Evolutionary conservation across 2,329 filamentous ascomycete genomes (phyloP).

Genomic region (Cadophora malorum): DNA sequence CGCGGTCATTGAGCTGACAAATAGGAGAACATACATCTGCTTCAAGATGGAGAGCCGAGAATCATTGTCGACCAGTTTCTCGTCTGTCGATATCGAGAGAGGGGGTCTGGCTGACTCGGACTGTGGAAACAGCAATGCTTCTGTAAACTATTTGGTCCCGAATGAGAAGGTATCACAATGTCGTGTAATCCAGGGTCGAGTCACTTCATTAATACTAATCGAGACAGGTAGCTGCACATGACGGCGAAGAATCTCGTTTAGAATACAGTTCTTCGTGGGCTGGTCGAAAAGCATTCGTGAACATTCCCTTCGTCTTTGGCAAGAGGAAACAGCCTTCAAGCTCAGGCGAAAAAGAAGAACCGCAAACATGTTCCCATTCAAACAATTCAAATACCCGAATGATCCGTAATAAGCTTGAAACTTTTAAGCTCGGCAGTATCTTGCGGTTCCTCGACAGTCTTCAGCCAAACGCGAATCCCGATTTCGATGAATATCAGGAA

Average conservation of each 20-base stretch:
- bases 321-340: background rate
- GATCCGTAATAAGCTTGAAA: background rate
- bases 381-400: background rate
- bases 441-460: background rate
- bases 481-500: constrained; percentile 5
- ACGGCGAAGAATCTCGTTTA: background rate
- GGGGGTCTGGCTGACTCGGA: background rate
- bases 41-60: background rate
- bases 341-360: background rate
- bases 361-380: background rate
- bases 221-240: no score
- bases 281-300: background rate
- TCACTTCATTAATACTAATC: no score
- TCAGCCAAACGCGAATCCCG: background rate
- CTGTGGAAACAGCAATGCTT: background rate
- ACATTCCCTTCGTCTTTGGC: background rate
- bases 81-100: background rate
- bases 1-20: no score
- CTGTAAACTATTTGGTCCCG: background rate
- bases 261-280: background rate
- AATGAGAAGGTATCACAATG: background rate
- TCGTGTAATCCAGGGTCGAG: no score
- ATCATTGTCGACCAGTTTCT: background rate
- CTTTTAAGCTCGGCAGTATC: background rate
- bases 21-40: no score